A percentile compares a stretch with the other conserved stretches of the same genome.
Conservation (phyloP, 169 alveolate genomes). For the Amoebophrya sp. region DNA sequence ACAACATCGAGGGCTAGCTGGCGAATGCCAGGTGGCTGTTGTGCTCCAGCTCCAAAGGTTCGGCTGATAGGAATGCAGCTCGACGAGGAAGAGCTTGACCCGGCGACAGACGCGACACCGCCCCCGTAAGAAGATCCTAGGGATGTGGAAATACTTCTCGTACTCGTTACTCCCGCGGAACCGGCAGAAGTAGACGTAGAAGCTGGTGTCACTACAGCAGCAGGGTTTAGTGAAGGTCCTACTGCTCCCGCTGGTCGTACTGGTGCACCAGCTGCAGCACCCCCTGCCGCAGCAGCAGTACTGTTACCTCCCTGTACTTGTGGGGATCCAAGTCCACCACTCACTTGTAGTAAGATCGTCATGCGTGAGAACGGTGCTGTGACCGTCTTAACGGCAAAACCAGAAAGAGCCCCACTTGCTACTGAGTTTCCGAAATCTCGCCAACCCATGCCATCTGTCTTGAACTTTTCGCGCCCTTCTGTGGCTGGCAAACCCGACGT, state of each 20-base stretch:
- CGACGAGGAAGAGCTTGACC: not conserved
- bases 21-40: not conserved
- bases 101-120: too few relatives aligned
- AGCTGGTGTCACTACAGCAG: too few relatives aligned
- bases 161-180: too few relatives aligned
- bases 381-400: constrained; percentile 14
- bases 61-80: not conserved
- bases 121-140: too few relatives aligned
- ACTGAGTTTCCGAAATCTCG: not conserved
- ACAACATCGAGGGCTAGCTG: not conserved
- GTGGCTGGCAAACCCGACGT: too few relatives aligned
- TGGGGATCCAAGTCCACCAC: too few relatives aligned
- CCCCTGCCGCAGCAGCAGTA: not conserved
- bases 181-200: too few relatives aligned
- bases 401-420: not conserved
- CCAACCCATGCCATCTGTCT: not conserved
- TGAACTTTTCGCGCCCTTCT: too few relatives aligned
- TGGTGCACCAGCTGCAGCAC: not conserved
- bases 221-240: too few relatives aligned
- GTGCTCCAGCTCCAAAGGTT: not conserved
- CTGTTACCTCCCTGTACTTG: too few relatives aligned
- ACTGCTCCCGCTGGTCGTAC: not conserved
- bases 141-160: not conserved
- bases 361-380: constrained; percentile 26
- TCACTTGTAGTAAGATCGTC: constrained; percentile 28